Evolutionary conservation across 2,329 filamentous ascomycete genomes (phyloP).

Genomic region (Colletotrichum sp.): DNA sequence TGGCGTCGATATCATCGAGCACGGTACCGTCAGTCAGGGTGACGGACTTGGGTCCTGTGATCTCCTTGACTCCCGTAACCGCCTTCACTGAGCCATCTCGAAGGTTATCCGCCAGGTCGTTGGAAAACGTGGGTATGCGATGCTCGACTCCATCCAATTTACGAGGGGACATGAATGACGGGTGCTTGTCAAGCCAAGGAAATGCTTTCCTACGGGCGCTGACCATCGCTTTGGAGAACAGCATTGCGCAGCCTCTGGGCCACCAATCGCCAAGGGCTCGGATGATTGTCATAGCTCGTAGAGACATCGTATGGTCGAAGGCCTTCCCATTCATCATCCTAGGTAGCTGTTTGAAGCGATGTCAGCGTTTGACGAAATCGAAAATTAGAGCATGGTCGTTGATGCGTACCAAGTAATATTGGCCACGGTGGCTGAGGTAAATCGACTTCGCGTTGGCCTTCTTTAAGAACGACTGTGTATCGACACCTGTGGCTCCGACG

Average conservation of each 20-base stretch:
- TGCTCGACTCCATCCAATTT: slow-evolving; percentile 19
- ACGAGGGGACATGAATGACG: background rate
- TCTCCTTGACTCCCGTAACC: slow-evolving; percentile 29
- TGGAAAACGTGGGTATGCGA: slow-evolving; percentile 30
- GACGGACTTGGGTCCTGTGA: slow-evolving; percentile 32
- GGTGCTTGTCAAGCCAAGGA: slow-evolving; percentile 8
- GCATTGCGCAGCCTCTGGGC: background rate
- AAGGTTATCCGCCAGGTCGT: slow-evolving; percentile 31
- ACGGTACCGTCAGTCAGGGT: slow-evolving; percentile 31
- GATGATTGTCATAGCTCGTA: background rate
- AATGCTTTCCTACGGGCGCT: slow-evolving; percentile 1
- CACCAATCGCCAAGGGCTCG: background rate
- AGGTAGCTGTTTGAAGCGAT: background rate
- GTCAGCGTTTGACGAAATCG: background rate
- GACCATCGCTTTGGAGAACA: background rate
- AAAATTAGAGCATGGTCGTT: background rate
- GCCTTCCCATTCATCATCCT: slow-evolving; percentile 1
- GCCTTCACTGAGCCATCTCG: slow-evolving; percentile 28
- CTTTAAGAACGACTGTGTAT: slow-evolving; percentile 42
- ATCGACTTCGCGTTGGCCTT: slow-evolving; percentile 12
- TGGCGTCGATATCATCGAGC: slow-evolving; percentile 35
- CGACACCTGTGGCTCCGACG: slow-evolving; percentile 78
- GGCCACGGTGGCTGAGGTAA: slow-evolving; percentile 12
- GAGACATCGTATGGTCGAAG: slow-evolving; percentile 10
- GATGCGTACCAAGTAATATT: slow-evolving; percentile 3